A percentile compares a stretch with the other conserved stretches of the same genome.
Evolutionary conservation across 805 yeast species (phyloP).

Genomic region (Pichia heedii): DNA sequence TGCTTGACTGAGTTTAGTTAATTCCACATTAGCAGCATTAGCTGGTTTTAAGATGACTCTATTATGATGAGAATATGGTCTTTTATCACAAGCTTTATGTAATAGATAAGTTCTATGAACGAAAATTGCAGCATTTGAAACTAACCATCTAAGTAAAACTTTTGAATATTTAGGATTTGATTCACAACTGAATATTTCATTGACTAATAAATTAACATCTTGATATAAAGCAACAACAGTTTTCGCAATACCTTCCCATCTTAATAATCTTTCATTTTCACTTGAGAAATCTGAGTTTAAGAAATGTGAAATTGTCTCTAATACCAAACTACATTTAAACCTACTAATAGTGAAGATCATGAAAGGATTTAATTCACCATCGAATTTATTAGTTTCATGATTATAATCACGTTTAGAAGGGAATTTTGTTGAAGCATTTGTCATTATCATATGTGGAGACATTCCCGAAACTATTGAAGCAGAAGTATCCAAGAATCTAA

Average conservation of each 20-base stretch:
- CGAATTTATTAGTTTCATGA: constrained; percentile 6
- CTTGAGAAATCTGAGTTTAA: constrained; percentile 11
- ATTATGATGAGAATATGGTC: constrained; percentile 9
- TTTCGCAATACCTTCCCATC: constrained; percentile 7
- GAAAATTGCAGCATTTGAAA: constrained; percentile 67
- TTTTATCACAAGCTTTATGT: constrained; percentile 8
- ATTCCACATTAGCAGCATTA: constrained; percentile 2
- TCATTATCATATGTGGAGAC: constrained; percentile 15
- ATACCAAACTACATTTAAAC: constrained; percentile 12
- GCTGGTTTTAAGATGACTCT: constrained; percentile 7
- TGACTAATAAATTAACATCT: constrained; percentile 5
- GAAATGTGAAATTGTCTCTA: constrained; percentile 12
- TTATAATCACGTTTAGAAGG: constrained; percentile 11
- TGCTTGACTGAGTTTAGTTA: constrained; percentile 4
- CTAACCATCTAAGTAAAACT: constrained; percentile 80
- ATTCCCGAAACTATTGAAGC: constrained; percentile 12
- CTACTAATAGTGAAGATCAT: constrained; percentile 9
- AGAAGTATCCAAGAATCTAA: constrained; percentile 12
- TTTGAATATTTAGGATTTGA: constrained; percentile 20
- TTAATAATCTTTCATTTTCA: constrained; percentile 4
- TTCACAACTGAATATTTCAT: constrained; percentile 9
- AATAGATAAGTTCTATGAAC: constrained; percentile 29
- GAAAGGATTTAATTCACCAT: constrained; percentile 13
- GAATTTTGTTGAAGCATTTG: constrained; percentile 10
- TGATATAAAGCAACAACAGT: constrained; percentile 10